Evolutionary conservation across 2,329 filamentous ascomycete species (phyloP), one percentile per base, ranked within the genome.

Genomic region (Fusarium sp.): DNA sequence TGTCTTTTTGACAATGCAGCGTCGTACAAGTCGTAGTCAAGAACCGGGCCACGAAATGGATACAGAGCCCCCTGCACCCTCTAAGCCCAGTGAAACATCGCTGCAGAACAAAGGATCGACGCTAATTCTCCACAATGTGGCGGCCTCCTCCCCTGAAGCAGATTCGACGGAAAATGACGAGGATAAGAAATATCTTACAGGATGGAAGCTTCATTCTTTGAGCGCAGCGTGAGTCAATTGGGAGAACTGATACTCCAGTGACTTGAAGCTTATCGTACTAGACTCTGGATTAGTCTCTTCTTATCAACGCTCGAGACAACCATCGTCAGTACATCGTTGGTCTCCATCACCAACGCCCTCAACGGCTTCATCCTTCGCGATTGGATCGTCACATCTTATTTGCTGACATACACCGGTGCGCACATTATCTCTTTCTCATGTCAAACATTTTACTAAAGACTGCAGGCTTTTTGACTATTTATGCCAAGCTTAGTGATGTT

Each of bases 331-430:
- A 58, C 63, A n/a, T 65, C 63, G 2, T 66, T 66, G 5, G 50
- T 66, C 11, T 66, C 60, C 1, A 66, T 66, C 17, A 66, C 60
- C 20, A 34, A 66, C 1, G 63, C 60, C 14, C 48, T 66, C 4
- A 44, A 66, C 28, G 60, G 63, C 18, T 65, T 66, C 20, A 57
- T 66, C 8, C 60, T 66, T n/a, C 51, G 60, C 6, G 60, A 66
- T 22, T 66, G 63, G 63, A 65, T 66, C 14, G 36, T 65, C 30
- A 66, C 63, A 8, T 66, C 63, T 5, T 66, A 66, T 26, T 30
- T 66, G 5, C 38, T 66, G 24, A 66, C 63, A 15, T 66, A 66
- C 10, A 65, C 63, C 0, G 63, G 63, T 66, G 6, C 6, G 28
- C 4, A 2, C 3, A 8, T 15, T 6, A 0, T 1, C 5, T 14